Base-by-base conservation (phyloP, 1,284 basidiomycete species). In the Papiliotrema terrestris region DNA sequence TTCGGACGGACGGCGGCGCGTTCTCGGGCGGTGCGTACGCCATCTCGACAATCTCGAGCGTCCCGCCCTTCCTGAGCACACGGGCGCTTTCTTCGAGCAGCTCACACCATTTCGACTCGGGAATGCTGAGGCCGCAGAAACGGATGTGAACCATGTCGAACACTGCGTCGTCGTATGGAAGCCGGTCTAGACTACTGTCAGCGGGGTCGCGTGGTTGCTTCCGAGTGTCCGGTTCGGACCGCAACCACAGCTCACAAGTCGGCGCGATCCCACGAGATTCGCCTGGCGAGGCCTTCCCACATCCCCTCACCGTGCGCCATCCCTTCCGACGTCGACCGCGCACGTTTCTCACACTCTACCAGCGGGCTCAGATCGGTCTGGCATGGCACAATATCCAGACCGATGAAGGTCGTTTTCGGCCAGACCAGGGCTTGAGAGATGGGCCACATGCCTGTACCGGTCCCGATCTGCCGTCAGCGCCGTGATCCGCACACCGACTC, bases 61-160 rank as follows among this genome's bases (percentile, higher is more conserved):
- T 64, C 2, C 75, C 76, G 0, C 71, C 74, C 13, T 60, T 66
- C 37, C 64, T 63, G n/a, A 77, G 60, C 8, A 78, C 73, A 22
- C 76, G 62, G 2, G 67, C 55, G 4, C 66, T 68, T 55, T 78
- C 75, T 45, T 75, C 73, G 0, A 78, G 50, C 2, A 77, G 51
- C 45, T 67, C 59, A 9, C 56, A 54, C 74, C 74, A 76, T 35
- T 65, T 66, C 5, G 59, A 53, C 51, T 74, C 71, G n/a, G 76
- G 71, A 3, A 78, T 58, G 4, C 72, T 75, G 1, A 78, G 67
- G 5, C 70, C 73, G 17, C 73, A 56, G 52, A 75, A 75, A 0
- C 74, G 67, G 46, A 77, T 60, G 45, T 76, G 75, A 2, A 78
- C 73, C 48, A 73, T 60, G 57, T 77, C 76, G 41, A 78, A 78